Evolutionary conservation across 2,329 filamentous ascomycete species (phyloP), one percentile per base, ranked within the genome.

Genomic region (Pseudogymnoascus pannorum): DNA sequence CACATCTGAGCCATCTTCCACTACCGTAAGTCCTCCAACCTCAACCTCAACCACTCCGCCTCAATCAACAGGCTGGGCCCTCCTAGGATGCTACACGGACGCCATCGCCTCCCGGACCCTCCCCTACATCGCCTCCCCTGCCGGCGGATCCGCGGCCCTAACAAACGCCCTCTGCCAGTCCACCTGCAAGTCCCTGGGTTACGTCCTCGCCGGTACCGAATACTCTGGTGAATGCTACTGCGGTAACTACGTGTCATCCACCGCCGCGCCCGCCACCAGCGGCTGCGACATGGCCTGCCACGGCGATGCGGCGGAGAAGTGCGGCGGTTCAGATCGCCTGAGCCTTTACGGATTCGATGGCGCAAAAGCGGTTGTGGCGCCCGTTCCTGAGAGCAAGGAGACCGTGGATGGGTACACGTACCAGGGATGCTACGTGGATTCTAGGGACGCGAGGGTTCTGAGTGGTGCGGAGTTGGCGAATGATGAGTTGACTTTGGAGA

Each of bases 111-210:
- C 35, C 16, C 54, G 62, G 31, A 60, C 62, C n/a, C 60, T 63
- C 60, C 74, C 74, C 0, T 5, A 36, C 29, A 38, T 58, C 29
- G 29, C 54, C 16, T 38, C 54, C 14, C 33, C 54, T 6, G 29
- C 29, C 29, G 54, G 29, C 29, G 54, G 54, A 9, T 36, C 54
- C 8, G 24, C 44, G 12, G 8, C 7, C 44, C 44, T 51, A 5
- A 58, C 54, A n/a, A 58, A 79, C 63, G 74, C 78, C 64, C 76
- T 78, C 69, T 79, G 76, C 74, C 80, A 78, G 65, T 74, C 74
- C 1, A 78, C 76, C 2, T 73, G 79, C 0, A 67, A 79, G 3
- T 77, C 77, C 6, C 78, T 77, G 68, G 70, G 72, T 35, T 72
- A 72, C 40, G 64, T 64, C 1, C 70, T 77, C 59, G 74, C 76